Conservation (phyloP, 768 basidiomycete genomes). For the Suillus hirtellus region DNA sequence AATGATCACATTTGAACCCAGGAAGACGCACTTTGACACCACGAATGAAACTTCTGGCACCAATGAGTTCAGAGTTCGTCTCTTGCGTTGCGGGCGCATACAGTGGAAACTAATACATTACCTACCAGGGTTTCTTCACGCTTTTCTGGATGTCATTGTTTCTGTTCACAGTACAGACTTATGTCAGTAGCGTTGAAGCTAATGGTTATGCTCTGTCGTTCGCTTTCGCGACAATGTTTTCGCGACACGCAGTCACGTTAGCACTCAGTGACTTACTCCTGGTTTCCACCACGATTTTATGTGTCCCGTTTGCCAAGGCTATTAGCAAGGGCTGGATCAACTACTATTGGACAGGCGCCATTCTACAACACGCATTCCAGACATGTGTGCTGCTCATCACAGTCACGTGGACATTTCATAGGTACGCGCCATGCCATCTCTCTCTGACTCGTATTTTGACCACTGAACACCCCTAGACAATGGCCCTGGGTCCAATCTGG, state of each 20-base stretch:
- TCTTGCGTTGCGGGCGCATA: not conserved
- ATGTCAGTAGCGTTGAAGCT: slow-evolving; percentile 73
- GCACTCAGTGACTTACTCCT: slow-evolving; percentile 84
- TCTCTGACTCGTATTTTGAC: not conserved
- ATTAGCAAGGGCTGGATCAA: slow-evolving; percentile 76
- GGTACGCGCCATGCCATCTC: slow-evolving; percentile 40
- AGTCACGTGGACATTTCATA: slow-evolving; percentile 88
- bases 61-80: slow-evolving; percentile 80
- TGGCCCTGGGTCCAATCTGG: slow-evolving; percentile 99
- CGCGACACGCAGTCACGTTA: slow-evolving; percentile 78
- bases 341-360: slow-evolving; percentile 74
- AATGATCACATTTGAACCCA: slow-evolving; percentile 81
- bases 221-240: slow-evolving; percentile 84
- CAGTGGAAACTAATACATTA: not conserved
- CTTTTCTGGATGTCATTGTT: slow-evolving; percentile 93
- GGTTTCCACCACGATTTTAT: slow-evolving; percentile 71
- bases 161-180: slow-evolving; percentile 76
- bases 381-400: slow-evolving; percentile 67
- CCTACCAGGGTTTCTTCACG: slow-evolving; percentile 83
- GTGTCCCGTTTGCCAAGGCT: slow-evolving; percentile 82
- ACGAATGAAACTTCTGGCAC: slow-evolving; percentile 67
- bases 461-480: slow-evolving; percentile 46
- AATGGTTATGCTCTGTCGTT: slow-evolving; percentile 77
- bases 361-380: slow-evolving; percentile 83
- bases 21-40: slow-evolving; percentile 84